Evolutionary conservation across 257 asterid species (phyloP).

Genomic region (Gentiana straminea): DNA sequence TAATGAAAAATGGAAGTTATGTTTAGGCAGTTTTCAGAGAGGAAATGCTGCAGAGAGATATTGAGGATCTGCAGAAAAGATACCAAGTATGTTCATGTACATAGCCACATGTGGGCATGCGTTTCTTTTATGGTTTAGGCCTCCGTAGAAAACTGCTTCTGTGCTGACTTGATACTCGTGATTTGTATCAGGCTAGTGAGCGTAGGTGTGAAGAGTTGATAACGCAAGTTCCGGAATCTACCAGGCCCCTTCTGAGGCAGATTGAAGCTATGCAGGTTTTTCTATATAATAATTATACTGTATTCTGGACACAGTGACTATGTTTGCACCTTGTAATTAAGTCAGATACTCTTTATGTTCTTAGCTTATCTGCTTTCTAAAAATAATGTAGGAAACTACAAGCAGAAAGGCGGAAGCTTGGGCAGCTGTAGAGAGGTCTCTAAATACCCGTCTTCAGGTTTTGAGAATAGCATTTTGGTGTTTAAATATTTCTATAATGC

Average conservation of each 20-base stretch:
- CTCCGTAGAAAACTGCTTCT: background rate
- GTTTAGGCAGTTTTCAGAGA: constrained; percentile 84
- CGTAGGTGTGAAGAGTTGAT: constrained; percentile 96
- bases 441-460: constrained; percentile 95
- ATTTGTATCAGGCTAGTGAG: constrained; percentile 72
- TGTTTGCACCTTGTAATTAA: background rate
- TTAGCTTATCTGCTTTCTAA: constrained; percentile 10
- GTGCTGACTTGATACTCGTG: constrained; percentile 1
- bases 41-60: constrained; percentile 89
- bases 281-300: constrained; percentile 10
- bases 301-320: background rate
- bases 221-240: constrained; percentile 96
- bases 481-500: constrained; percentile 4
- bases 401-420: constrained; percentile 90
- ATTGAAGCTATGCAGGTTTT: constrained; percentile 97
- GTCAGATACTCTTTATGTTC: background rate
- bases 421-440: constrained; percentile 95
- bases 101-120: background rate
- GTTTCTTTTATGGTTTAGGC: background rate
- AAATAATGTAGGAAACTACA: constrained; percentile 70
- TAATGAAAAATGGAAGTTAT: constrained; percentile 10
- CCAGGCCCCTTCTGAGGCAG: constrained; percentile 98
- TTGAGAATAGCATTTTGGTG: constrained; percentile 8
- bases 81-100: constrained; percentile 47
- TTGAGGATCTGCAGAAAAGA: constrained; percentile 94